These are phyloP conservation scores for Vaucheria bursata DNA, from an alignment of 352 stramenopile genomes.

Conservation along the genomic window DNA sequence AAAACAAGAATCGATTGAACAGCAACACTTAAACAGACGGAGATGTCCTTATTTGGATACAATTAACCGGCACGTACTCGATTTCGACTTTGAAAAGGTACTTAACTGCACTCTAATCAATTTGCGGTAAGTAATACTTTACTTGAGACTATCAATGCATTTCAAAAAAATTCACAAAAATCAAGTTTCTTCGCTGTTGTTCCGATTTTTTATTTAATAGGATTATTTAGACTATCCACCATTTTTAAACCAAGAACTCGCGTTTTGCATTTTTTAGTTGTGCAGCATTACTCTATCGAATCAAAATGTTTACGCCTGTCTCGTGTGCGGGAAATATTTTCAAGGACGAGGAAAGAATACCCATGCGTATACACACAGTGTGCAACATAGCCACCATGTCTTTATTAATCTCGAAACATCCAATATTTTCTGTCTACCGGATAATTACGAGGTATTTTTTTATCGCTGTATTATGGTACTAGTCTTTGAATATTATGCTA, in stretches of 20 bases:
- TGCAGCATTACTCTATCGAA: conserved; percentile 89
- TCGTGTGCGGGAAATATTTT: conserved; percentile 98
- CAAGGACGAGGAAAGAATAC: conserved; percentile 77
- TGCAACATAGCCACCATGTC: conserved; percentile 90
- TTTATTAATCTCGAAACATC: conserved; percentile 91
- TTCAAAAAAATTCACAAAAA: no score
- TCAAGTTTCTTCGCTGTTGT: no score
- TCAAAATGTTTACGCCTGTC: conserved; percentile 94
- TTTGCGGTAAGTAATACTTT: no score
- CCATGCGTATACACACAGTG: conserved; percentile 88
- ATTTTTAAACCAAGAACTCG: no score
- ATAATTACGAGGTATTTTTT: conserved; percentile 99
- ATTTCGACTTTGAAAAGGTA: conserved; percentile 98
- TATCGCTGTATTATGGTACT: no score
- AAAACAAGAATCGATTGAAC: conserved; percentile 5
- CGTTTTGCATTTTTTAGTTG: conserved; percentile 20
- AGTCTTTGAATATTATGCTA: no score
- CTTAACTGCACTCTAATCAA: no score
- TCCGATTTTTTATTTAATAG: no score
- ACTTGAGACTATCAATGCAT: no score
- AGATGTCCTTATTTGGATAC: conserved; percentile 98
- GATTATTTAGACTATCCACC: no score
- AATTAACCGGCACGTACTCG: conserved; percentile 88
- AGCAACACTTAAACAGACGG: conserved; percentile 4
- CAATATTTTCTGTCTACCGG: conserved; percentile 90